Base-by-base conservation (phyloP, 2,329 filamentous ascomycete species). In the Colletotrichum scovillei region DNA sequence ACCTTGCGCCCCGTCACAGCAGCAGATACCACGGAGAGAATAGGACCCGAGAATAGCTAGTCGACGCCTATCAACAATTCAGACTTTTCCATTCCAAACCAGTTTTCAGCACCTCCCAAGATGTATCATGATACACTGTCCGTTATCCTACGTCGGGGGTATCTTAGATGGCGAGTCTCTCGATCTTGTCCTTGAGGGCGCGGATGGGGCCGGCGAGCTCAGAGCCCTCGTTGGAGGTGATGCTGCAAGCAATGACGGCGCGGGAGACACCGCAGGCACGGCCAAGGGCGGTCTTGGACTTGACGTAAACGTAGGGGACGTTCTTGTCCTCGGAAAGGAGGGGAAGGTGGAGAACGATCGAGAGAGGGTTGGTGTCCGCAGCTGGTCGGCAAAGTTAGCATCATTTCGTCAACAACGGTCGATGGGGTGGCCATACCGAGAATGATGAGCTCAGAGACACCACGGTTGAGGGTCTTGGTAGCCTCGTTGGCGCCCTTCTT, bases 151-250 rank as follows among this genome's bases (percentile, higher is more conserved):
- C 0, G 32, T 58, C 4, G 19, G 57, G 72, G 74, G 72, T 75
- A 67, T 72, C 78, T 90, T 92, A 98, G 86, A 98, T 98, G 88
- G 96, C 95, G 78, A 98, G 90, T 79, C 95, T 91, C 90, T 98
- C 96, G 69, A 98, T 94, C 91, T 98, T 97, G 86, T 97, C 94
- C 89, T 96, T 97, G 81, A 98, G 88, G 76, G 92, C 89, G 79
- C 93, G 90, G 84, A 98, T 98, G 88, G 97, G 95, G 80, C 91
- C 90, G 84, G 92, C 94, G 74, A 98, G 88, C 84, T 98, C 95
- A 80, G 91, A 94, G 52, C 93, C 93, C 86, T 97, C 95, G 89
- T 97, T 97, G 84, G 93, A 95, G 77, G 95, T 98, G 85, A 98
- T 97, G 80, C 89, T 92, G 75, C 91, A 92, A 53, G 94, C 93